A percentile compares a stretch with the other conserved stretches of the same genome.
These are phyloP conservation scores for Alloteropsis angusta DNA, from an alignment of 202 grass and related monocot species.

Conservation along the genomic window DNA sequence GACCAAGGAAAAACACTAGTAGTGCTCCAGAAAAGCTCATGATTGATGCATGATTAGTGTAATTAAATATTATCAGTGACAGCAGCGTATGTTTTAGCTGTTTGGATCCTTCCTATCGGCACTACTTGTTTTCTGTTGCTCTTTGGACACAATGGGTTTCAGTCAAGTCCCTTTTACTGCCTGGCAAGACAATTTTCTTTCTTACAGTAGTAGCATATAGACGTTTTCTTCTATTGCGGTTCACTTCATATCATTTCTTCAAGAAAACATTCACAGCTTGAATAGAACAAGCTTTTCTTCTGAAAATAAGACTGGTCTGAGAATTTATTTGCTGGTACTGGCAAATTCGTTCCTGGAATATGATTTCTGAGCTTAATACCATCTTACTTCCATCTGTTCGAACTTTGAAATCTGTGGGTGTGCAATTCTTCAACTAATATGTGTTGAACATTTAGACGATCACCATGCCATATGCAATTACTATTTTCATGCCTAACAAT, in stretches of 20 bases:
- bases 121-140: slow-evolving; percentile 36
- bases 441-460: slow-evolving; percentile 1
- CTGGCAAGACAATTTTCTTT: slow-evolving; percentile 55
- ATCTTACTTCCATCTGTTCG: neutral
- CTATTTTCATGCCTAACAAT: neutral
- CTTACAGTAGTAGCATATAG: slow-evolving; percentile 27
- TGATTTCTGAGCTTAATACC: neutral
- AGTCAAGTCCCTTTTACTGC: slow-evolving; percentile 57
- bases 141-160: slow-evolving; percentile 35
- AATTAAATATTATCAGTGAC: slow-evolving; percentile 36
- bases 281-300: slow-evolving; percentile 18
- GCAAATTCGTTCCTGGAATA: slow-evolving; percentile 10
- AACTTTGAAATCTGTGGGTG: neutral
- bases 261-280: slow-evolving; percentile 21
- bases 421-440: slow-evolving; percentile 2
- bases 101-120: slow-evolving; percentile 42
- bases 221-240: slow-evolving; percentile 35
- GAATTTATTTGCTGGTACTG: neutral
- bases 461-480: slow-evolving; percentile 12
- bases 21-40: slow-evolving; percentile 25
- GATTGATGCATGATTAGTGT: slow-evolving; percentile 38
- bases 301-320: neutral
- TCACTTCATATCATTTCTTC: slow-evolving; percentile 29
- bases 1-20: slow-evolving; percentile 27
- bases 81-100: slow-evolving; percentile 29